Evolutionary conservation across 768 basidiomycete genomes (phyloP).

Genomic region (Nidularia pulvinata): DNA sequence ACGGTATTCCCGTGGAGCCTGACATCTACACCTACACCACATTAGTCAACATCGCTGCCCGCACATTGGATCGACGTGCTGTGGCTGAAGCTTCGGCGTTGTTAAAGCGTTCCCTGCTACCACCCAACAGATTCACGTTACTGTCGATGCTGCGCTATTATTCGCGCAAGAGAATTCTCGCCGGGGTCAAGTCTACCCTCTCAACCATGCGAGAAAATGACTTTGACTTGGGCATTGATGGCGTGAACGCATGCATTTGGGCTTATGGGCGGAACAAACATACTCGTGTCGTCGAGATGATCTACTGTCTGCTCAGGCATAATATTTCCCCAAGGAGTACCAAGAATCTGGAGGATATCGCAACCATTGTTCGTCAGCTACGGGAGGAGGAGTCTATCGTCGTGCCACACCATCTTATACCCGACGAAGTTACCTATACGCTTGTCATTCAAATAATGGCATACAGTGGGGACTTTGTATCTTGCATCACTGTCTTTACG

Average conservation of each 20-base stretch:
- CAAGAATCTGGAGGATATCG: conserved; percentile 26
- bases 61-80: conserved; percentile 38
- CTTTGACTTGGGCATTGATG: conserved; percentile 58
- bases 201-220: conserved; percentile 48
- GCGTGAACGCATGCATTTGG: conserved; percentile 71
- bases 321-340: conserved; percentile 38
- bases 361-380: conserved; percentile 32
- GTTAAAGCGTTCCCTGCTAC: conserved; percentile 49
- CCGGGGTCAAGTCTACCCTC: conserved; percentile 56
- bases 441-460: conserved; percentile 68
- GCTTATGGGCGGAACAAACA: conserved; percentile 56
- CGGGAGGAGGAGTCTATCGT: conserved; percentile 42
- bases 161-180: conserved; percentile 40
- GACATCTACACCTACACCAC: conserved; percentile 73
- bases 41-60: conserved; percentile 61
- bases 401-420: conserved; percentile 39
- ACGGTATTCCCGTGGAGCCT: conserved; percentile 33
- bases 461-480: conserved; percentile 65
- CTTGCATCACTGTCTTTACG: conserved; percentile 54
- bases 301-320: conserved; percentile 67
- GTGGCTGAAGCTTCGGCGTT: conserved; percentile 55
- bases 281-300: conserved; percentile 52
- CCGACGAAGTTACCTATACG: conserved; percentile 70
- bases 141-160: conserved; percentile 61
- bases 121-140: conserved; percentile 63